Evolutionary conservation across 495 filamentous ascomycete species (phyloP).

Genomic region (Aspergillus avenaceus): DNA sequence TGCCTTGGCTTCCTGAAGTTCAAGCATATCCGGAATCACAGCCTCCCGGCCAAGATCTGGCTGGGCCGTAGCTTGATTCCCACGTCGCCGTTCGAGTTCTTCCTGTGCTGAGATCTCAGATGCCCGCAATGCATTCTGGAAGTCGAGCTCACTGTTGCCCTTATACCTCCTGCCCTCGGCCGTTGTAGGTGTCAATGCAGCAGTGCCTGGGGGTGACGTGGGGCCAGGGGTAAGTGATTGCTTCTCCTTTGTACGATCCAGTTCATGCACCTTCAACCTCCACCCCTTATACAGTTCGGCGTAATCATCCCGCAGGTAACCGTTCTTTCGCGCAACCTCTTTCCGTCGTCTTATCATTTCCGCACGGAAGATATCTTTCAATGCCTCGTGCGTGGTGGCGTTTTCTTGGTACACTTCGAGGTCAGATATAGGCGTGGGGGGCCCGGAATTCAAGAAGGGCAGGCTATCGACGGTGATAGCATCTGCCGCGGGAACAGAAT

Average conservation of each 20-base stretch:
- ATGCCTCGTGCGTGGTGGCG: slow-evolving; percentile 23
- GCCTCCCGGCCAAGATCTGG: slow-evolving; percentile 82
- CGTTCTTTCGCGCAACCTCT: slow-evolving; percentile 39
- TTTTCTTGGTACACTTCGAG: slow-evolving; percentile 46
- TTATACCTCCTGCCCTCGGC: slow-evolving; percentile 59
- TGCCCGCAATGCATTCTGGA: slow-evolving; percentile 70
- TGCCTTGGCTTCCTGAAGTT: slow-evolving; percentile 41
- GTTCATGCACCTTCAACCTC: slow-evolving; percentile 46
- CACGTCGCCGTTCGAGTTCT: slow-evolving; percentile 63
- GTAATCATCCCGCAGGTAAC: slow-evolving; percentile 39
- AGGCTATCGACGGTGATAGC: slow-evolving; percentile 35
- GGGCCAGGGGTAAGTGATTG: slow-evolving; percentile 46
- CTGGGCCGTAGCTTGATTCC: slow-evolving; percentile 61
- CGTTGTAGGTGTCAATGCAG: slow-evolving; percentile 37
- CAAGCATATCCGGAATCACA: slow-evolving; percentile 73
- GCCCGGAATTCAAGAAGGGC: slow-evolving; percentile 45
- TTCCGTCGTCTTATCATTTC: slow-evolving; percentile 39
- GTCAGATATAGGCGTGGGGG: slow-evolving; percentile 48
- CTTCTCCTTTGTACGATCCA: slow-evolving; percentile 61
- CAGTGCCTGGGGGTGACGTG: slow-evolving; percentile 41
- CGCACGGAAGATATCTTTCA: slow-evolving; percentile 31
- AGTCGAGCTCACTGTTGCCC: slow-evolving; percentile 68
- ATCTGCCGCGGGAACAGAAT: slow-evolving; percentile 15
- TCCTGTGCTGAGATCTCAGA: slow-evolving; percentile 74
- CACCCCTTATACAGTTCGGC: slow-evolving; percentile 43